Evolutionary conservation across 345 rosid genomes (phyloP).

Genomic region (Corchorus olitorius): DNA sequence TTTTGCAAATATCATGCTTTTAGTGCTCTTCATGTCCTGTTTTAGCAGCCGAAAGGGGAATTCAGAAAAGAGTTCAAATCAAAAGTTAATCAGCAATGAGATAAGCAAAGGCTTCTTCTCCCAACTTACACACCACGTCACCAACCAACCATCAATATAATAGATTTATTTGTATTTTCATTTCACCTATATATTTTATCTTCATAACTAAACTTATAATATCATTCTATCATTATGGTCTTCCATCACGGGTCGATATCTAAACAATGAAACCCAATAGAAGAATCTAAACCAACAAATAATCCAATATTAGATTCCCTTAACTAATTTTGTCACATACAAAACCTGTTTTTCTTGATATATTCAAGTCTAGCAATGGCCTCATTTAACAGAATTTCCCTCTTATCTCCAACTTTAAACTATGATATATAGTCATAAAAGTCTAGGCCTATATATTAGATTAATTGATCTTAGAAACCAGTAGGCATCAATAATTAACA

Average conservation of each 20-base stretch:
- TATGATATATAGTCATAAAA: too few species aligned
- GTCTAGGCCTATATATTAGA: too few species aligned
- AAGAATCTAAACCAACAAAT: constrained; percentile 5
- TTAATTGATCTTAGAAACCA: too few species aligned
- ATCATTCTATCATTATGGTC: not conserved
- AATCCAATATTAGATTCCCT: constrained; percentile 2
- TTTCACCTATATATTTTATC: too few species aligned
- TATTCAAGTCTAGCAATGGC: too few species aligned
- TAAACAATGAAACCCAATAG: not conserved
- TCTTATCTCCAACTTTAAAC: too few species aligned
- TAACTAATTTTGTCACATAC: not conserved
- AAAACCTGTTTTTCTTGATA: not conserved
- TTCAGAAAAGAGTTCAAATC: not conserved
- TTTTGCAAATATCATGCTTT: not conserved
- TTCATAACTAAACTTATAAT: not conserved
- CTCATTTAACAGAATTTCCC: too few species aligned
- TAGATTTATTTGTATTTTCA: not conserved
- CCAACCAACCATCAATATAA: not conserved
- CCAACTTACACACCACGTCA: not conserved
- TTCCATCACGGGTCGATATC: not conserved
- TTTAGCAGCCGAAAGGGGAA: not conserved
- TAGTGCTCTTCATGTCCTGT: not conserved
- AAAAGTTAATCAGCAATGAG: not conserved
- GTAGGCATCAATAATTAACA: too few species aligned
- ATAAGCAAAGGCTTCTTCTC: not conserved